These are phyloP conservation scores for Venturia asperata DNA, from an alignment of 2,329 filamentous ascomycete genomes.

Conservation along the genomic window DNA sequence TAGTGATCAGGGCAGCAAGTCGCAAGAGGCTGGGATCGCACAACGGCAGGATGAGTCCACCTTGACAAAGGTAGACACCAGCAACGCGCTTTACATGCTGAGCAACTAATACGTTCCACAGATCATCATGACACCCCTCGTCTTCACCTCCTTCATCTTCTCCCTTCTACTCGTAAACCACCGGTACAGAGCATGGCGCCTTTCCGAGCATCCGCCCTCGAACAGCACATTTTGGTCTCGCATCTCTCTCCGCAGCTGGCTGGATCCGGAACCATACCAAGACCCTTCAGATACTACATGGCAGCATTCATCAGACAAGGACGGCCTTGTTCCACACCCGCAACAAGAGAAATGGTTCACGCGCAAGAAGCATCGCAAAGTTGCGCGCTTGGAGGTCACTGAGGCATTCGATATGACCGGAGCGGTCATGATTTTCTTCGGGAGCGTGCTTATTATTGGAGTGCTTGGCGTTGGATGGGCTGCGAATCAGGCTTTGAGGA, in stretches of 20 bases:
- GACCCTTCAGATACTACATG: slow-evolving; percentile 29
- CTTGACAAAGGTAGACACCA: not conserved
- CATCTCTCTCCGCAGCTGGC: slow-evolving; percentile 30
- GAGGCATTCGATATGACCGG: slow-evolving; percentile 57
- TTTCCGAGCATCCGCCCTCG: slow-evolving; percentile 28
- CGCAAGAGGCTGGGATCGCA: not conserved
- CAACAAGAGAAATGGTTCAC: slow-evolving; percentile 30
- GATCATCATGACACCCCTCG: slow-evolving; percentile 54
- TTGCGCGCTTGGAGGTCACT: slow-evolving; percentile 54
- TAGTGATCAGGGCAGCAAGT: not conserved
- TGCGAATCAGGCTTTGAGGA: not conserved
- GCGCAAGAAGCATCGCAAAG: slow-evolving; percentile 43
- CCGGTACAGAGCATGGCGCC: slow-evolving; percentile 46
- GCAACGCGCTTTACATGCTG: not conserved
- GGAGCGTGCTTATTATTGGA: slow-evolving; percentile 28
- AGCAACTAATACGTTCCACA: slow-evolving; percentile 21
- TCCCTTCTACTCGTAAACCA: slow-evolving; percentile 58
- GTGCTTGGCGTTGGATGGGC: slow-evolving; percentile 10
- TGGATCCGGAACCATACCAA: slow-evolving; percentile 41
- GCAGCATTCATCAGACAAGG: slow-evolving; percentile 23
- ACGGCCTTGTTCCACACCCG: slow-evolving; percentile 21
- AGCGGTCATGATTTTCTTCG: slow-evolving; percentile 47
- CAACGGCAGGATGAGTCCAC: slow-evolving; percentile 9
- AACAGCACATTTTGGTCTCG: slow-evolving; percentile 32
- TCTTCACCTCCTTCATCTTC: slow-evolving; percentile 57